These are phyloP conservation scores for Oryza longistaminata DNA, from an alignment of 176 grass and related monocot genomes.

Conservation along the genomic window DNA sequence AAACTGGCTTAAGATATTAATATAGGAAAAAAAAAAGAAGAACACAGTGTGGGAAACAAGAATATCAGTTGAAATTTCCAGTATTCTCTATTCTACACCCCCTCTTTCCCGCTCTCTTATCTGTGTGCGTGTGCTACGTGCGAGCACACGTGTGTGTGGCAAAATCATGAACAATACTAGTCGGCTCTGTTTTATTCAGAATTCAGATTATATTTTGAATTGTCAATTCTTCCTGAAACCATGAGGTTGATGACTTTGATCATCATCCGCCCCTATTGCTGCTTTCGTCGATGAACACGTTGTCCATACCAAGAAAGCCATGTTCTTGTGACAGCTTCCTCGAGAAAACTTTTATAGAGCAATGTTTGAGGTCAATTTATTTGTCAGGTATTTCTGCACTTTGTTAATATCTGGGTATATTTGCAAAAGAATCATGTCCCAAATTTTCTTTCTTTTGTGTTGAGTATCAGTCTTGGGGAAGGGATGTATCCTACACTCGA, in stretches of 20 bases:
- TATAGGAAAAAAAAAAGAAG: neutral
- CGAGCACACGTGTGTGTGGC: neutral
- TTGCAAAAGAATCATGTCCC: neutral
- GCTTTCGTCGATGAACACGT: neutral
- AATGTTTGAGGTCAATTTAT: neutral
- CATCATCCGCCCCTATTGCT: neutral
- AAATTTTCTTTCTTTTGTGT: neutral
- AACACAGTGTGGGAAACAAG: neutral
- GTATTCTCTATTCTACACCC: neutral
- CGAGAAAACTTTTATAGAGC: neutral
- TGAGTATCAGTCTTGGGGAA: neutral
- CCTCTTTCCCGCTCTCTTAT: neutral
- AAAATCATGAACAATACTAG: neutral
- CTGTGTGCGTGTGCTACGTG: constrained; percentile 5
- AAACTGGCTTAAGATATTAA: neutral
- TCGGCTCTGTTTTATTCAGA: neutral
- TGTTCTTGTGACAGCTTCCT: neutral
- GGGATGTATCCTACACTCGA: constrained; percentile 41
- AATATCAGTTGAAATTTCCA: constrained; percentile 17
- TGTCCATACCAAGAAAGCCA: neutral
- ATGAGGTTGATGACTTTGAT: neutral
- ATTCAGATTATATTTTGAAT: neutral
- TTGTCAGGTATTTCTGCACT: neutral
- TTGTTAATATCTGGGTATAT: constrained; percentile 8
- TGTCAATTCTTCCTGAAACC: neutral